A percentile compares a stretch with the other conserved stretches of the same genome.
Conservation (phyloP, 164 flowering plant genomes). For the Magnolia officinalis region DNA sequence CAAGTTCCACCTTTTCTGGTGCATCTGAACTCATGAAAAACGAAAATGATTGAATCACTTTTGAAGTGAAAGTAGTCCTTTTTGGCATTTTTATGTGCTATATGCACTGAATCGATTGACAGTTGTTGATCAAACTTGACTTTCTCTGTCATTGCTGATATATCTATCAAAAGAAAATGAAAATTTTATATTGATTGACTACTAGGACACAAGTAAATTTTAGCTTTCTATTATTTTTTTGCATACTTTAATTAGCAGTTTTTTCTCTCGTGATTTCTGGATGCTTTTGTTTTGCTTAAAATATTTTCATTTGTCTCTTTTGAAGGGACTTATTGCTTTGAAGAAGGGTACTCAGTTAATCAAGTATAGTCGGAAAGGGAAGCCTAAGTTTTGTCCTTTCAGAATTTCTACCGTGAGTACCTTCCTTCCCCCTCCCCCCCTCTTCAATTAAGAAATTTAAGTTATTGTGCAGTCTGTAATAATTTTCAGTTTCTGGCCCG, state of each 20-base stretch:
- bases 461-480: neutral
- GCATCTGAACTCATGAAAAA: neutral
- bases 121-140: neutral
- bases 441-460: neutral
- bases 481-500: neutral
- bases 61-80: neutral
- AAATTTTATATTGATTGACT: neutral
- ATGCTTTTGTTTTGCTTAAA: conserved; percentile 8
- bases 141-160: neutral
- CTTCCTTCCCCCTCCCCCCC: neutral
- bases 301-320: conserved; percentile 6
- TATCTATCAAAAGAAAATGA: neutral
- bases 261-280: neutral
- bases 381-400: conserved; percentile 83
- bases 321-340: conserved; percentile 77
- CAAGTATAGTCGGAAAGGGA: conserved; percentile 91
- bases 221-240: neutral
- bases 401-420: conserved; percentile 71
- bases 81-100: neutral
- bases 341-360: conserved; percentile 85
- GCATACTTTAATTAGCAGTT: neutral
- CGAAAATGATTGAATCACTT: neutral
- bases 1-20: too few relatives aligned
- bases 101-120: neutral
- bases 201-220: neutral